Conservation (phyloP, 208 protist species). For the Leishmania lainsoni region DNA sequence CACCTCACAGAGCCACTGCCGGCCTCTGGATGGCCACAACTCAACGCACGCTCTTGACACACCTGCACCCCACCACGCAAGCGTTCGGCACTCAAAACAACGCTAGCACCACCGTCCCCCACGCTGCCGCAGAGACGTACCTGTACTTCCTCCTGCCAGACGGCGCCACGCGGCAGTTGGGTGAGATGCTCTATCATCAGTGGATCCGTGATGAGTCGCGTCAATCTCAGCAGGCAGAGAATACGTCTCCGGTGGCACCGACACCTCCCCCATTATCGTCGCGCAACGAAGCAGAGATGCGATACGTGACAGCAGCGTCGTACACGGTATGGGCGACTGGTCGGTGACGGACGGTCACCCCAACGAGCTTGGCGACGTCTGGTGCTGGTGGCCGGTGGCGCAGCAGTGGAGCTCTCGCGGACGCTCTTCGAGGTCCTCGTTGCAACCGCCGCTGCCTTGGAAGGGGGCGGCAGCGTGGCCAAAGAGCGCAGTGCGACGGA, state of each 20-base stretch:
- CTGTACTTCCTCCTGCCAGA: constrained; percentile 28
- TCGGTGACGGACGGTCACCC: constrained; percentile 20
- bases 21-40: constrained; percentile 24
- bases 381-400: constrained; percentile 16
- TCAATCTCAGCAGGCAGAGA: neutral
- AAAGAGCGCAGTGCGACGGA: neutral
- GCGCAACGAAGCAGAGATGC: constrained; percentile 18
- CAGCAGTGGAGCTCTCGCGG: constrained; percentile 21
- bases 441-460: neutral
- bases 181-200: neutral
- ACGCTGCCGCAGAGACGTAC: neutral
- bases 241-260: neutral
- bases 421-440: constrained; percentile 13
- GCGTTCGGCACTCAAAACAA: too few species aligned
- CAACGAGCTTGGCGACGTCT: constrained; percentile 30
- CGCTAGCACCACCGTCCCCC: neutral
- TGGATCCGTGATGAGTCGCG: neutral
- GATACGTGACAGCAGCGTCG: neutral
- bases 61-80: neutral
- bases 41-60: neutral
- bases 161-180: constrained; percentile 13
- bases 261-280: neutral
- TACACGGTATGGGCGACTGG: constrained; percentile 2
- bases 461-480: neutral
- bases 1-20: neutral